Evolutionary conservation across 1,284 basidiomycete species (phyloP), one percentile per base, ranked within the genome.

Genomic region (Ceraceosorus guamensis): DNA sequence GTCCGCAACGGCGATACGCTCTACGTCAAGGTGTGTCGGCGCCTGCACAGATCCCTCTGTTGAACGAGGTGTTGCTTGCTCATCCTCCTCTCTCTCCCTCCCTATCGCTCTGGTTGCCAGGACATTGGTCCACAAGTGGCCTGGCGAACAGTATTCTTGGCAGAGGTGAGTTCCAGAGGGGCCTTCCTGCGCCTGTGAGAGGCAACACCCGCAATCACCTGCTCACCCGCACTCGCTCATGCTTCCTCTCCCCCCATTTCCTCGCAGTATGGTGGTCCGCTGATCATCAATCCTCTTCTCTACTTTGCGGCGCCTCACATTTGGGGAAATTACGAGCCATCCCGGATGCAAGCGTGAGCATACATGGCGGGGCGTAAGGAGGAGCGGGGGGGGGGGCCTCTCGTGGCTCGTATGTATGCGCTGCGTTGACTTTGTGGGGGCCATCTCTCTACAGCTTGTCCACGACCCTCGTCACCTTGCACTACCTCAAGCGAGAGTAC

Each of bases 401-500:
- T 31, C 48, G 14, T 48, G 37, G 34, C 8, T 24, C 24, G 24
- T 24, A 24, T 24, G 24, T 24, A 24, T 24, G 24, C 24, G 24
- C 24, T 50, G 2, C 6, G 48, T 10, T 32, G 16, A 43, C 46
- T 11, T 18, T 52, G 1, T 1, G 2, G 10, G 3, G 14, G 44
- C 24, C 11, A 11, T 11, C 50, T 24, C 46, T 8, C n/a, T 3
- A 13, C 33, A 6, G 39, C 39, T 41, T 11, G 16, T 41, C 11
- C 48, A 10, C 30, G 2, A 82, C 79, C 5, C 82, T 96, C 63
- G 84, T 91, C 37, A 80, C 96, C 71, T 72, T 86, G 13, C 93
- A 98, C 77, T 98, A 92, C 77, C 65, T 84, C 60, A 98, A 99
- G 80, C 86, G 93, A 48, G 91, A 96, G 76, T 77, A 91, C 24